These are phyloP conservation scores for Allomyces arbusculus DNA, from an alignment of 192 early-diverging fungal species.

Conservation along the genomic window DNA sequence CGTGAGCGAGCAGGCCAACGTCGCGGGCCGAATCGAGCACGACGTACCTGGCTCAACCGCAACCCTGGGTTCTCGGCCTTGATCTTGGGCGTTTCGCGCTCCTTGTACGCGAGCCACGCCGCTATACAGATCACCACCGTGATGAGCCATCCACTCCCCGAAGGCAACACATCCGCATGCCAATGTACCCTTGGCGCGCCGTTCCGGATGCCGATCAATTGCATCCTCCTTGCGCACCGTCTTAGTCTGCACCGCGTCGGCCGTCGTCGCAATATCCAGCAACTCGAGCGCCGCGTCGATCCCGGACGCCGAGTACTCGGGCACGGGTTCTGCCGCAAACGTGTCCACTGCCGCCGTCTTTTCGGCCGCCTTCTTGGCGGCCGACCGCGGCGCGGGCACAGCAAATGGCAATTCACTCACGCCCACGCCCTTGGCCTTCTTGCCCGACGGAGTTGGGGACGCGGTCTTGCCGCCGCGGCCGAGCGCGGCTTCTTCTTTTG, in stretches of 20 bases:
- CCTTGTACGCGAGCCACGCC: constrained; percentile 44
- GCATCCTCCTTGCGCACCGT: constrained; percentile 19
- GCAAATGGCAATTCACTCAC: not conserved
- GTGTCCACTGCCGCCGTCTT: constrained; percentile 25
- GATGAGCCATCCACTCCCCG: too few species aligned
- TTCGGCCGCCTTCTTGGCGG: constrained; percentile 29
- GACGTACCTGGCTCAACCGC: constrained; percentile 30
- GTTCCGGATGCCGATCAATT: constrained; percentile 76
- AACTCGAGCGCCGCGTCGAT: constrained; percentile 75
- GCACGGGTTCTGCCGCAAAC: constrained; percentile 23
- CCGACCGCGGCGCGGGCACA: constrained; percentile 5
- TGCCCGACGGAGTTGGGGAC: not conserved
- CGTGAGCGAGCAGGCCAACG: too few species aligned
- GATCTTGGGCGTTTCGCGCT: constrained; percentile 46
- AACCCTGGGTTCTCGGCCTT: constrained; percentile 62
- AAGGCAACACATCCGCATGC: too few species aligned
- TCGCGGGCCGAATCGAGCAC: too few species aligned
- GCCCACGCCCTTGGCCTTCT: not conserved
- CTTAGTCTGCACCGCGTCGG: not conserved
- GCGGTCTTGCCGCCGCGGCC: not conserved
- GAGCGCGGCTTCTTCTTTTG: constrained; percentile 32
- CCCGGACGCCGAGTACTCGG: constrained; percentile 53
- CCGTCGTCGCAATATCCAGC: constrained; percentile 19
- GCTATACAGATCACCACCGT: constrained; percentile 15
- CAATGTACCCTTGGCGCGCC: constrained; percentile 37